These are phyloP conservation scores for Monosporascus sp. DNA, from an alignment of 2,329 filamentous ascomycete genomes.

Conservation along the genomic window DNA sequence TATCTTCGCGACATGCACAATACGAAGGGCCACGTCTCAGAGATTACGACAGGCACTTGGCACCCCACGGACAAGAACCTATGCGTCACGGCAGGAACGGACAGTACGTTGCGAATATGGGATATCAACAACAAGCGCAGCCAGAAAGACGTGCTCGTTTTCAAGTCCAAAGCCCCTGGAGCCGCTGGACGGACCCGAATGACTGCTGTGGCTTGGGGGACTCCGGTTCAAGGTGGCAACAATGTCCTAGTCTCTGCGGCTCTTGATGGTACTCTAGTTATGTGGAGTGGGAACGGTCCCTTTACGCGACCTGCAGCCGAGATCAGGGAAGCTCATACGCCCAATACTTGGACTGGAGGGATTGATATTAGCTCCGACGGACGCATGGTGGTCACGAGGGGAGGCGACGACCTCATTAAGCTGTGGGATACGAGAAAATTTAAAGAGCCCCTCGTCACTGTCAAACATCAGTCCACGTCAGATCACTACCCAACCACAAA, in stretches of 20 bases:
- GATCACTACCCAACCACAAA: slow-evolving; percentile 78
- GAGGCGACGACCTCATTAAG: slow-evolving; percentile 89
- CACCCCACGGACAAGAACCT: slow-evolving; percentile 79
- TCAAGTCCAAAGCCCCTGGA: slow-evolving; percentile 87
- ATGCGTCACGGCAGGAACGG: slow-evolving; percentile 86
- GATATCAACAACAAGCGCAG: slow-evolving; percentile 85
- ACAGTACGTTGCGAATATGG: slow-evolving; percentile 95
- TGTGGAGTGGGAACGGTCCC: slow-evolving; percentile 88
- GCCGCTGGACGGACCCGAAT: slow-evolving; percentile 88
- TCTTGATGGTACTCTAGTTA: slow-evolving; percentile 81
- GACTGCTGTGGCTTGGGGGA: slow-evolving; percentile 86
- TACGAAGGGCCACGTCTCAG: slow-evolving; percentile 93
- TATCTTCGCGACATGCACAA: slow-evolving; percentile 96
- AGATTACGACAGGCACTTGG: slow-evolving; percentile 86
- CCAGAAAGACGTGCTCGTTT: slow-evolving; percentile 90
- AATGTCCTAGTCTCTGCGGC: slow-evolving; percentile 77
- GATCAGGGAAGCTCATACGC: slow-evolving; percentile 74
- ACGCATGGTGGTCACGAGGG: slow-evolving; percentile 81
- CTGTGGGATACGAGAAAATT: slow-evolving; percentile 97
- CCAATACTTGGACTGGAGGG: slow-evolving; percentile 85
- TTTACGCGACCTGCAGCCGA: slow-evolving; percentile 78
- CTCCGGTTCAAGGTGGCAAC: slow-evolving; percentile 67
- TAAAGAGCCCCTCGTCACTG: slow-evolving; percentile 77
- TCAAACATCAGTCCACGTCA: slow-evolving; percentile 75
- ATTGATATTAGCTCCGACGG: slow-evolving; percentile 89